Evolutionary conservation across 78 protist genomes (phyloP), one percentile per base, ranked within the genome.

Genomic region (Dictyostelium firmibasis): DNA sequence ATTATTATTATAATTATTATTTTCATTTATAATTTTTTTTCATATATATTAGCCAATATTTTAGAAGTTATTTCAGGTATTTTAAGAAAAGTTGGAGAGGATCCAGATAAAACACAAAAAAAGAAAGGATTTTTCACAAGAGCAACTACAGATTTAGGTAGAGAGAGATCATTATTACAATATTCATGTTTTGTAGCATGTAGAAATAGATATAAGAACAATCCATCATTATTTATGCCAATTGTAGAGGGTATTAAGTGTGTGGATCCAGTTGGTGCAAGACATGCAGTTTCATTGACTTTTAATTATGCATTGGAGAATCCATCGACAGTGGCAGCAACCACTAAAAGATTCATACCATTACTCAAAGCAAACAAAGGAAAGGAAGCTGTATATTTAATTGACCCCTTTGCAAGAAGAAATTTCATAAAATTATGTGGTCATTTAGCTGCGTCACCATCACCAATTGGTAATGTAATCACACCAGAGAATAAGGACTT

Each of bases 181-280:
- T 89, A 89, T 47, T 72, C 94, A 38, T 81, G 94, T 50, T 89
- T 89, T 81, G 94, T 89, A 44, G 94, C 94, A 36, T 89, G 94
- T 50, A 78, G 94, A 89, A 89, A 89, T 81, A 89, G 94, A 89
- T 89, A 81, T 35, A 89, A 89, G 60, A 89, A 89, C n/a, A 89
- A 77, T 70, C 94, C 94, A 47, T 81, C 94, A 38, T 67, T 89
- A 2, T 89, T 89, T 69, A 89, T 89, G 86, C 94, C 94, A 31
- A 89, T 89, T 33, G 87, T 89, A 20, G 94, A 89, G 27, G 94
- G 94, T 81, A 89, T 89, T 33, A 89, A 89, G 70, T 89, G 94
- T 89, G 23, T 79, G 5, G 94, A 89, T 81, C 94, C 85, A 69
- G 94, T 89, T 29, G 94, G 94, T n/a, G 94, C 94, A 53, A 78